Base-by-base conservation (phyloP, 2,329 filamentous ascomycete genomes). In the Zasmidium cellare region DNA sequence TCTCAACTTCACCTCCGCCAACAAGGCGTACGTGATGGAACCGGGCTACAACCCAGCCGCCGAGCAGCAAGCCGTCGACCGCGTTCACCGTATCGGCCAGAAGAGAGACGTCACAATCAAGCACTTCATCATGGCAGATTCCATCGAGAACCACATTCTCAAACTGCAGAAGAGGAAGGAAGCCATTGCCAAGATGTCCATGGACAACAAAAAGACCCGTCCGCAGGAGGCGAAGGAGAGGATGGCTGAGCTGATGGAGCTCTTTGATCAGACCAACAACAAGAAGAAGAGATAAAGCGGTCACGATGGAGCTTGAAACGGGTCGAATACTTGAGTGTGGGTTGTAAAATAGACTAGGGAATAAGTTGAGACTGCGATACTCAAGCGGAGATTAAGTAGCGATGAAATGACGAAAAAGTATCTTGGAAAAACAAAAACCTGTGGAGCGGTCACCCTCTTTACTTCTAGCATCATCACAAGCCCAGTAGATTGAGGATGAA, bases 21-120 rank as follows among this genome's bases (percentile, higher is more conserved):
- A 87, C 71, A 89, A 85, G 55, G 93, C 96, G 14, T 97, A 94
- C 72, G 89, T 97, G 68, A 97, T 99, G 93, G 94, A 99, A 73
- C 94, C 94, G 3, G 92, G 97, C 71, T 99, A 93, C 78, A 99
- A 99, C 69, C 94, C 94, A 0, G 92, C 92, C 0, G 91, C 92
- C 0, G 93, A 99, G 74, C 90, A 92, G 3, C 94, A 99, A 76
- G 94, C 94, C 1, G 84, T 97, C 7, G 94, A 97, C 72, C 90
- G 94, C 25, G 91, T 99, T 5, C 92, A 96, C 73, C 87, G 92
- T 18, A 80, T 97, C 1, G 92, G 94, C 0, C 94, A 99, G 78
- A 94, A 85, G 67, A 83, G 94, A n/a, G 84, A 87, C 12, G 94
- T 99, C 0, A 84, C 84, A n/a, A 96, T 92, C 1, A 87, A 90